These are phyloP conservation scores for Phytophthora pisi DNA, from an alignment of 352 stramenopile genomes.

Conservation along the genomic window DNA sequence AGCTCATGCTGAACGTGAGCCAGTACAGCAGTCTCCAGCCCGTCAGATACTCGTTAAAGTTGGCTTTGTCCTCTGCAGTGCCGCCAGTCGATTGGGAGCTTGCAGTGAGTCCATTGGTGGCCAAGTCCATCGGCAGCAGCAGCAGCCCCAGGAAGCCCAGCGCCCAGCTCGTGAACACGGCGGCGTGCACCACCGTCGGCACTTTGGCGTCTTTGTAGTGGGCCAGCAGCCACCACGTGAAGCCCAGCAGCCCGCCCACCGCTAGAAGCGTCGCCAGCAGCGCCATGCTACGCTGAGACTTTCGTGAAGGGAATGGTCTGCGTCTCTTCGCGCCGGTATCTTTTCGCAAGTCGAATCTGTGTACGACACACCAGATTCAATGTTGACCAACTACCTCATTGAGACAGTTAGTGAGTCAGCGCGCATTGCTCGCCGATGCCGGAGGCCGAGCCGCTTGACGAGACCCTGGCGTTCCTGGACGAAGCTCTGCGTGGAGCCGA, in stretches of 20 bases:
- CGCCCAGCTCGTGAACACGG: constrained; percentile 64
- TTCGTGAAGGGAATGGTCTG: constrained; percentile 10
- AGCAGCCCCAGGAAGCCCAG: constrained; percentile 67
- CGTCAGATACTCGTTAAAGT: constrained; percentile 29
- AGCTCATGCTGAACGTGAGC: constrained; percentile 68
- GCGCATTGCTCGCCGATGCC: not conserved
- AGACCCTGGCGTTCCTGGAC: constrained; percentile 4
- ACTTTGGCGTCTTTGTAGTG: constrained; percentile 64
- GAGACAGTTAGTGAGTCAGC: no score
- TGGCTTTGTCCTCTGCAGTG: constrained; percentile 8
- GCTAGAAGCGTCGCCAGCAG: constrained; percentile 51
- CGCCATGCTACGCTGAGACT: constrained; percentile 45
- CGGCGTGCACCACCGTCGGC: constrained; percentile 35
- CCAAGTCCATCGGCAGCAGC: constrained; percentile 68
- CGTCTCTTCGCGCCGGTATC: constrained; percentile 26
- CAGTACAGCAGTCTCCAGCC: constrained; percentile 72
- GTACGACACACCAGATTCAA: not conserved
- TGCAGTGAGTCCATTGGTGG: constrained; percentile 38
- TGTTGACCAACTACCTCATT: no score
- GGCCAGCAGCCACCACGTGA: constrained; percentile 65
- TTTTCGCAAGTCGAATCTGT: constrained; percentile 2
- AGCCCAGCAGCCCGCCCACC: constrained; percentile 50
- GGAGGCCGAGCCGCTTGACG: not conserved
- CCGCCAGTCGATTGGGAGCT: not conserved
- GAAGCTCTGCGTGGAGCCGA: not conserved